These are phyloP conservation scores for Melastoma candidum DNA, from an alignment of 441 rosid genomes.

Conservation along the genomic window DNA sequence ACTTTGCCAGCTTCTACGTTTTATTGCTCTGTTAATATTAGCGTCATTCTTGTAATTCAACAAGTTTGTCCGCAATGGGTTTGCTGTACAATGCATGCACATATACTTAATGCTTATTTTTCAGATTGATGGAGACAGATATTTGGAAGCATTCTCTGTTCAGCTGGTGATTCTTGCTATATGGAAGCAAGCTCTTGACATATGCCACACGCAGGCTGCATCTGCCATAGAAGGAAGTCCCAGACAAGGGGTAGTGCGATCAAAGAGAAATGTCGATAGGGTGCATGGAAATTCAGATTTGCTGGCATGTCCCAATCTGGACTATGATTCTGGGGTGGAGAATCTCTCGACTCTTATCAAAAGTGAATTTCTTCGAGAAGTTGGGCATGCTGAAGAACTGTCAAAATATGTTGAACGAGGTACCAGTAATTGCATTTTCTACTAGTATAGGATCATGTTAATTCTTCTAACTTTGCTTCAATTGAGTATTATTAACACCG, in stretches of 20 bases:
- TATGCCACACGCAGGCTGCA: conserved; percentile 89
- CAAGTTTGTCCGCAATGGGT: neutral
- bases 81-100: conserved; percentile 4
- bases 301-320: conserved; percentile 27
- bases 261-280: conserved; percentile 39
- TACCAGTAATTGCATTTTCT: conserved; percentile 17
- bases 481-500: neutral
- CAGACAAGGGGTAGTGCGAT: conserved; percentile 33
- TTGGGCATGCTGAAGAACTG: conserved; percentile 83
- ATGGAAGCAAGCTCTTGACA: conserved; percentile 90
- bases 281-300: conserved; percentile 34
- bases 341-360: conserved; percentile 52
- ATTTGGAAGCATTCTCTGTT: conserved; percentile 82
- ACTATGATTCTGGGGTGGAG: conserved; percentile 30
- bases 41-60: too few species aligned
- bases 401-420: conserved; percentile 67
- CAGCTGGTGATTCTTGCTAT: conserved; percentile 89
- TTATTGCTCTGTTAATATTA: too few species aligned
- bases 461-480: too few species aligned
- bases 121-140: conserved; percentile 43
- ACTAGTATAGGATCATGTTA: too few species aligned
- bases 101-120: conserved; percentile 13
- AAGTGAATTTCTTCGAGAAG: conserved; percentile 66
- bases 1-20: too few species aligned
- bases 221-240: conserved; percentile 85